Base-by-base conservation (phyloP, 2,329 filamentous ascomycete species). In the Atkinsonella texensis region DNA sequence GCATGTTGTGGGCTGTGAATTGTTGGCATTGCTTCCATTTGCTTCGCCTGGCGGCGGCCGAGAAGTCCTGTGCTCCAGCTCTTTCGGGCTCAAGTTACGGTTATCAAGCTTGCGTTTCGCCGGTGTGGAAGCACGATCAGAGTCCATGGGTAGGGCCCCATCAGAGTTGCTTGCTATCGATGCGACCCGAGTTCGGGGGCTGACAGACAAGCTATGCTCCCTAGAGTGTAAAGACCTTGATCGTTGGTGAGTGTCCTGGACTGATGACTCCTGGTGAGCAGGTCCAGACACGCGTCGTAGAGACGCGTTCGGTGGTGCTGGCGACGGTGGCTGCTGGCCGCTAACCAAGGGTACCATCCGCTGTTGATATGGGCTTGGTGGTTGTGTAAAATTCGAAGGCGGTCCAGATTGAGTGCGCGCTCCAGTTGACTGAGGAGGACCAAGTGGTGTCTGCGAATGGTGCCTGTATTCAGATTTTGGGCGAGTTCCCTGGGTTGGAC, bases 171-270 rank as follows among this genome's bases (percentile, higher is more conserved):
- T 74, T 53, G 70, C 70, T 39, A 79, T 62, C 58, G 75, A 79
- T 40, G 74, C 70, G 15, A 83, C 70, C 56, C 78, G 74, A 38
- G 86, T 89, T 68, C 88, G 89, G 32, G 88, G 87, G 63, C 86
- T 91, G 48, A 91, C 80, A 61, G 85, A 90, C 50, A 85, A 66
- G 63, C 83, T 87, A 48, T 77, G 73, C 55, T 87, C 85, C 60
- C 84, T 78, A 51, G 88, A 84, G 56, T 75, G 75, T 47, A 75
- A 74, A 43, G 76, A 75, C 53, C 75, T 71, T 43, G 75, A 73
- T 62, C 77, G 67, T 65, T 70, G 70, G 55, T 72, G 71, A 43
- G 68, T 64, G 55, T 74, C 71, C 40, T 64, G 60, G 18, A 61
- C 60, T 17, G 67, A 63, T 38, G 68, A 68, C 49, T 76, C 74